Conservation (phyloP, 495 filamentous ascomycete genomes). For the Saxophila tyrrhenica region DNA sequence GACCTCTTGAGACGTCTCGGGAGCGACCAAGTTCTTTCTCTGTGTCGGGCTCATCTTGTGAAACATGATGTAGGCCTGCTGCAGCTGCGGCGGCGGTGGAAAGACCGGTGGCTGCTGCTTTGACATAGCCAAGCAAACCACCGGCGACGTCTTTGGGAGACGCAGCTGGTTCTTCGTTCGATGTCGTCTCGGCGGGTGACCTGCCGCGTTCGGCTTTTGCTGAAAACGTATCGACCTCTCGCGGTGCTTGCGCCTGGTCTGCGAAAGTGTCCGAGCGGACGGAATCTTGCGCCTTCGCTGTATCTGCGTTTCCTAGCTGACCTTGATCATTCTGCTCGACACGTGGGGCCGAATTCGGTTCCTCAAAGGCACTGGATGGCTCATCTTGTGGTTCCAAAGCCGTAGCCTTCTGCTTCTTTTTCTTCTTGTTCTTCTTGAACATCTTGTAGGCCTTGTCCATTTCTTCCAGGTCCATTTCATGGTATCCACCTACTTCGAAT, state of each 20-base stretch:
- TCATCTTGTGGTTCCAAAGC: neutral
- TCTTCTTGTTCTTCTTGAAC: slow-evolving; percentile 16
- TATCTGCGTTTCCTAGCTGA: too few species aligned
- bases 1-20: too few species aligned
- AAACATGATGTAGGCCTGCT: neutral
- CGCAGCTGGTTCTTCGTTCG: neutral
- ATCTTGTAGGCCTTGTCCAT: slow-evolving; percentile 17
- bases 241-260: too few species aligned
- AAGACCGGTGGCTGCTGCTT: neutral
- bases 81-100: neutral
- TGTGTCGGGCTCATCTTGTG: neutral
- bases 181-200: neutral
- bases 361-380: neutral
- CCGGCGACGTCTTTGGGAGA: neutral
- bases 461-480: slow-evolving; percentile 18
- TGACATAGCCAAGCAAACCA: neutral
- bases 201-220: neutral
- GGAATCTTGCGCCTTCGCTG: too few species aligned
- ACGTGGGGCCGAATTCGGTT: too few species aligned
- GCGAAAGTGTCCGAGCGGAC: too few species aligned
- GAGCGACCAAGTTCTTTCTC: too few species aligned
- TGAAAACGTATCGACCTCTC: too few species aligned
- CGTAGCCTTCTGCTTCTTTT: slow-evolving; percentile 12
- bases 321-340: too few species aligned
- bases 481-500: slow-evolving; percentile 6